Evolutionary conservation across 2,329 filamentous ascomycete species (phyloP).

Genomic region (Colletotrichum falcatum): DNA sequence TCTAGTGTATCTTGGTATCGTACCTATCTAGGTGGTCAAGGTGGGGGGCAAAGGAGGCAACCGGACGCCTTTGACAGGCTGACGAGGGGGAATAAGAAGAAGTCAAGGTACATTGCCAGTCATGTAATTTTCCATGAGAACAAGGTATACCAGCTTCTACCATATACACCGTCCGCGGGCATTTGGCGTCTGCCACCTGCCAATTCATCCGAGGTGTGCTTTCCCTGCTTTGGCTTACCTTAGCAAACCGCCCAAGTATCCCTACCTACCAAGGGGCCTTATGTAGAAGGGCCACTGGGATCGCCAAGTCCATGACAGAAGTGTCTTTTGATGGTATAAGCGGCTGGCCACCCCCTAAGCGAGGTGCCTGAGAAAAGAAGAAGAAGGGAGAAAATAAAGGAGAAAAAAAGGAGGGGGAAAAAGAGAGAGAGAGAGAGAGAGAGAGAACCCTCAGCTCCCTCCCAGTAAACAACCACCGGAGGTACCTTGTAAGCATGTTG

Average conservation of each 20-base stretch:
- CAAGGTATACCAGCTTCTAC: not conserved
- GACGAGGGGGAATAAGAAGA: not conserved
- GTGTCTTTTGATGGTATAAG: slow-evolving; percentile 14
- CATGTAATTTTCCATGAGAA: not conserved
- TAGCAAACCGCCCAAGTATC: not conserved
- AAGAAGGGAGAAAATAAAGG: too few relatives aligned
- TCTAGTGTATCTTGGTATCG: too few relatives aligned
- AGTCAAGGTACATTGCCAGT: not conserved
- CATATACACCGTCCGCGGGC: slow-evolving; percentile 18
- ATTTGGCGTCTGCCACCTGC: slow-evolving; percentile 36
- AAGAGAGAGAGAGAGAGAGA: not conserved
- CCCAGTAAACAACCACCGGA: slow-evolving; percentile 5
- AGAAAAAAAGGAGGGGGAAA: not conserved
- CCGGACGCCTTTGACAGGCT: slow-evolving; percentile 29
- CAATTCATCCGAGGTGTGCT: slow-evolving; percentile 36
- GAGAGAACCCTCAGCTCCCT: not conserved
- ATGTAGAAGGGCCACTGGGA: not conserved
- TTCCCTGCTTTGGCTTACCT: slow-evolving; percentile 20
- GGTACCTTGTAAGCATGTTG: not conserved
- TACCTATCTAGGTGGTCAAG: not conserved
- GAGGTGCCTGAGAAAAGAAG: not conserved
- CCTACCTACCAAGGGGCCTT: too few relatives aligned
- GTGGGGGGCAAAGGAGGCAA: slow-evolving; percentile 34
- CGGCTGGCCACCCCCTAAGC: slow-evolving; percentile 24
- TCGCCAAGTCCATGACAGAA: slow-evolving; percentile 4